Evolutionary conservation across 1,284 basidiomycete species (phyloP).

Genomic region (Marasmius sp.): DNA sequence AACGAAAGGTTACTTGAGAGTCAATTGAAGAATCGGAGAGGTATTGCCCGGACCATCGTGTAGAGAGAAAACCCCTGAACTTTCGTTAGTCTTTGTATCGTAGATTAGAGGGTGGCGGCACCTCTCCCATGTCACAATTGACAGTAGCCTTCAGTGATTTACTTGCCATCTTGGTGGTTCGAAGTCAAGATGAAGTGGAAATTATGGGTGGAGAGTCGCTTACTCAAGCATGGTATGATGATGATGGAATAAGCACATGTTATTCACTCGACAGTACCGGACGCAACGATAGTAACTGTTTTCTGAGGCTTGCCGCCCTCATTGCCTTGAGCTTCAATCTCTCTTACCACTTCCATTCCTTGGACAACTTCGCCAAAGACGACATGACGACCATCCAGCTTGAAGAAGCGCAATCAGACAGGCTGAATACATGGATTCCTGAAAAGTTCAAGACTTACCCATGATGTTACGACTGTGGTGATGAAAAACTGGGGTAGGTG

Average conservation of each 20-base stretch:
- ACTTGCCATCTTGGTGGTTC: background rate
- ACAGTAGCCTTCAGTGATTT: constrained; percentile 43
- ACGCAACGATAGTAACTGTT: background rate
- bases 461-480: constrained; percentile 68
- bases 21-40: background rate
- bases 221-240: background rate
- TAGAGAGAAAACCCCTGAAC: constrained; percentile 56
- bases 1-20: constrained; percentile 6
- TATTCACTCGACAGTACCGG: background rate
- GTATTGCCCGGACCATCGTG: constrained; percentile 38
- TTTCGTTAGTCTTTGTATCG: background rate
- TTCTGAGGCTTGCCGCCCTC: background rate
- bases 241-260: background rate
- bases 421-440: background rate
- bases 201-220: background rate
- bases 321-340: background rate
- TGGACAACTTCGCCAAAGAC: constrained; percentile 1
- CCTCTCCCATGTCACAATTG: constrained; percentile 68
- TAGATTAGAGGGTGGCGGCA: constrained; percentile 18
- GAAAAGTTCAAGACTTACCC: constrained; percentile 21
- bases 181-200: background rate
- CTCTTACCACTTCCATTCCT: background rate
- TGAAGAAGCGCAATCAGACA: constrained; percentile 37
- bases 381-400: constrained; percentile 60
- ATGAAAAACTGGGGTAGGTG: constrained; percentile 62